Evolutionary conservation across 805 yeast genomes (phyloP).

Genomic region (Kluyveromyces starmeri): DNA sequence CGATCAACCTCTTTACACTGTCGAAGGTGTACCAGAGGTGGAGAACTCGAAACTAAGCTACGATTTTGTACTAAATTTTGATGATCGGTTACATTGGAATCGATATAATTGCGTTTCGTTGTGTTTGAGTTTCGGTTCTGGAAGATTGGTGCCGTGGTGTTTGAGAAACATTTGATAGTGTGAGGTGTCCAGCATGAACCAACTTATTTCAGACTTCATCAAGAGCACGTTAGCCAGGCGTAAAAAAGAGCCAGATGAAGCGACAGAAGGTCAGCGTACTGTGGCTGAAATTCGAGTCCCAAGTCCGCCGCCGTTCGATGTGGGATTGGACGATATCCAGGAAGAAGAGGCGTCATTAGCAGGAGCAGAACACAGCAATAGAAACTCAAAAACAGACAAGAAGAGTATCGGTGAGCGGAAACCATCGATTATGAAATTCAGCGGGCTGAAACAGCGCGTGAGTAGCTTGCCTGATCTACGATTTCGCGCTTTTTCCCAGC

Average conservation of each 20-base stretch:
- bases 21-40: too few species aligned
- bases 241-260: not conserved
- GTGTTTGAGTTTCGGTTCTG: too few species aligned
- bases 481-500: conserved; percentile 7
- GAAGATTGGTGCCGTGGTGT: too few species aligned
- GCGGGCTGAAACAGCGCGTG: conserved; percentile 16
- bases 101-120: too few species aligned
- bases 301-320: conserved; percentile 4
- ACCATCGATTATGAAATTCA: conserved; percentile 10
- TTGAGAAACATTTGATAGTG: too few species aligned
- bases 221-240: conserved; percentile 1
- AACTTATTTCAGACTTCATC: conserved; percentile 3
- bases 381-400: not conserved
- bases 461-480: conserved; percentile 16
- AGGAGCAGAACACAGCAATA: conserved; percentile 4
- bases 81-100: too few species aligned
- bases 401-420: conserved; percentile 5
- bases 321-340: conserved; percentile 13
- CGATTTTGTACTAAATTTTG: too few species aligned
- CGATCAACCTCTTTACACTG: too few species aligned
- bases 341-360: conserved; percentile 11
- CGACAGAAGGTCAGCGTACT: not conserved
- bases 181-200: conserved; percentile 2
- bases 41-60: too few species aligned
- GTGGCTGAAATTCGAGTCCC: not conserved